phyloP scores from a whole-genome alignment of 805 yeast genomes.

The Aciculoconidium aculeatum region DNA sequence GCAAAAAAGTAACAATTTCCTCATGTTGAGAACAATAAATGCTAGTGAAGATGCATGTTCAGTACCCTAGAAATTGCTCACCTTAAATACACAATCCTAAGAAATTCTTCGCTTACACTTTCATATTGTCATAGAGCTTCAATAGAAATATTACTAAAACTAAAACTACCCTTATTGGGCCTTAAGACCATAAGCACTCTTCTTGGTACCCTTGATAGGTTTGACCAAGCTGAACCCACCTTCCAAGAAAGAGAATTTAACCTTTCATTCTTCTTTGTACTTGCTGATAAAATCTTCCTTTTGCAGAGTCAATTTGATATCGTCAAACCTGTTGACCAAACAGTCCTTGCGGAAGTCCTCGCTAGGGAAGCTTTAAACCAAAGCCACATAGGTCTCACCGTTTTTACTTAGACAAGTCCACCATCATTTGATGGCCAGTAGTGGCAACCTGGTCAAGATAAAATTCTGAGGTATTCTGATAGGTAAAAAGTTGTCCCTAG shows the following conservation, averaged over 20 bases:
- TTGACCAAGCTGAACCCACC: slow-evolving; percentile 69
- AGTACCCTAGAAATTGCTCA: no score
- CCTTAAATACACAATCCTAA: no score
- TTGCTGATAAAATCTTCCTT: slow-evolving; percentile 71
- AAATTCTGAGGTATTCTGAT: slow-evolving; percentile 80
- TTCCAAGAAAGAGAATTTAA: slow-evolving; percentile 85
- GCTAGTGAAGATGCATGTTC: no score
- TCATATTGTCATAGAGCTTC: no score
- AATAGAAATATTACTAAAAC: no score
- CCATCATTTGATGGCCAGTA: slow-evolving; percentile 62
- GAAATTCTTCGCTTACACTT: no score
- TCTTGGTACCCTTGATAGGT: slow-evolving; percentile 66
- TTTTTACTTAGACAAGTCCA: slow-evolving; percentile 86
- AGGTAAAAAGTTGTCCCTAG: slow-evolving; percentile 92
- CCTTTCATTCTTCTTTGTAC: slow-evolving; percentile 74
- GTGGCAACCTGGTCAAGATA: slow-evolving; percentile 72
- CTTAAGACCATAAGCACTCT: slow-evolving; percentile 57
- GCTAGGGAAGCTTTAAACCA: slow-evolving; percentile 78
- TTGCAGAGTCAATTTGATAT: slow-evolving; percentile 90
- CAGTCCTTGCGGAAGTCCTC: slow-evolving; percentile 94
- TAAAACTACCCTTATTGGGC: slow-evolving; percentile 65
- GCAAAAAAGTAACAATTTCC: no score
- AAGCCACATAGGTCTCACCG: slow-evolving; percentile 53
- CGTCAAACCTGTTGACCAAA: slow-evolving; percentile 90
- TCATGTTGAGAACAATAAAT: no score